phyloP scores from a whole-genome alignment of 345 rosid species.

The Eucalyptus melliodora region DNA sequence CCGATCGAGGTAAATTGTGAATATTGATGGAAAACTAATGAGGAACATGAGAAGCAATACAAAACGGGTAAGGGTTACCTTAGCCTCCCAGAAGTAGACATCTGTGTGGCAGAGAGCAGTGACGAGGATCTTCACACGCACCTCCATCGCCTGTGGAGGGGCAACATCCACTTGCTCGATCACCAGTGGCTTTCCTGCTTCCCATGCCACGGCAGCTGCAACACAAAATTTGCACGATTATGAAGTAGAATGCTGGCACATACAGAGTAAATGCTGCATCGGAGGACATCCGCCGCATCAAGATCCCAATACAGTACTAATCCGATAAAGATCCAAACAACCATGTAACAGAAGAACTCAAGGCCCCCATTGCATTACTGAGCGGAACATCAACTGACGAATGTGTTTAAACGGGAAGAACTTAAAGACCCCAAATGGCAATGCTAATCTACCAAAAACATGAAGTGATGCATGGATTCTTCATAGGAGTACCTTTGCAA shows the following conservation, averaged over 20 bases:
- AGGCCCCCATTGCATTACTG: too few species aligned
- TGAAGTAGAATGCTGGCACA: background rate
- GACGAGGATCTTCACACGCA: constrained; percentile 22
- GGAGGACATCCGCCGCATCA: too few species aligned
- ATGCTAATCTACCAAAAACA: background rate
- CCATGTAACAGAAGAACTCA: too few species aligned
- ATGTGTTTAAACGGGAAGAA: background rate
- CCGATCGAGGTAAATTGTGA: background rate
- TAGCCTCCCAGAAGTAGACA: constrained; percentile 46
- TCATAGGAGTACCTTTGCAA: constrained; percentile 12
- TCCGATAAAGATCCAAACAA: background rate
- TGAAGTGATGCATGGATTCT: background rate
- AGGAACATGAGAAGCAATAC: background rate
- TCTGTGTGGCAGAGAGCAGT: constrained; percentile 39
- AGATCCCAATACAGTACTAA: background rate
- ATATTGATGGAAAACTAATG: background rate
- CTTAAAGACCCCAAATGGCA: background rate
- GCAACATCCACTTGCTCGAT: constrained; percentile 40
- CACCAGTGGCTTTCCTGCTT: constrained; percentile 42
- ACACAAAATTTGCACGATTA: background rate
- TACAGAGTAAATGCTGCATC: too few species aligned
- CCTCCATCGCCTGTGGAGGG: constrained; percentile 32
- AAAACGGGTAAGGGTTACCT: background rate
- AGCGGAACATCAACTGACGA: too few species aligned
- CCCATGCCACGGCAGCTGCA: constrained; percentile 42